Percentiles rank a stretch among this genome's conserved stretches.
Evolutionary conservation across 2,329 filamentous ascomycete species (phyloP).

Genomic region (Fusarium nanum): DNA sequence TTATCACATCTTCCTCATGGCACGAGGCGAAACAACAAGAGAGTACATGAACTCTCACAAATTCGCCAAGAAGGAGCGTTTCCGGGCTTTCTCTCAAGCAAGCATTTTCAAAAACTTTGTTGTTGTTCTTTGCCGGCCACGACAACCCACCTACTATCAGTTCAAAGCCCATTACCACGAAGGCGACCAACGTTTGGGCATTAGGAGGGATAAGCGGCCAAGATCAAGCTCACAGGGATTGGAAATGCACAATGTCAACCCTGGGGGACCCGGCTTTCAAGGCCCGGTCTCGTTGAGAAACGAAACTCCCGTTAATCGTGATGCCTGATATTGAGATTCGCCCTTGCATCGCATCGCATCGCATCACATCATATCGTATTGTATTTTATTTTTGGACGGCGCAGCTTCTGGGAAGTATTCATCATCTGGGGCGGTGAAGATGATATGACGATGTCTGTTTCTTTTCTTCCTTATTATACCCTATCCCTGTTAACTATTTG

Average conservation of each 20-base stretch:
- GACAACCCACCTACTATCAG: slow-evolving; percentile 86
- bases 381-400: slow-evolving; percentile 23
- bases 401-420: slow-evolving; percentile 45
- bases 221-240: slow-evolving; percentile 74
- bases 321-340: slow-evolving; percentile 7
- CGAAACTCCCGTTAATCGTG: slow-evolving; percentile 42
- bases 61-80: slow-evolving; percentile 90
- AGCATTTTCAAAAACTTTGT: slow-evolving; percentile 81
- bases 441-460: slow-evolving; percentile 41
- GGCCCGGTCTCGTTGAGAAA: slow-evolving; percentile 62
- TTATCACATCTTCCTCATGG: slow-evolving; percentile 93
- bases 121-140: slow-evolving; percentile 82
- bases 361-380: slow-evolving; percentile 12
- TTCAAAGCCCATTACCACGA: slow-evolving; percentile 83
- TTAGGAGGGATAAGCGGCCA: slow-evolving; percentile 51
- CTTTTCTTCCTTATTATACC: slow-evolving; percentile 39
- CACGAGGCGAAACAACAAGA: slow-evolving; percentile 90
- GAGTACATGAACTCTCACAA: slow-evolving; percentile 98
- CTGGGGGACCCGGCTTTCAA: slow-evolving; percentile 62
- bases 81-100: slow-evolving; percentile 88
- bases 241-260: slow-evolving; percentile 77
- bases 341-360: not conserved
- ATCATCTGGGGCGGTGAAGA: slow-evolving; percentile 34
- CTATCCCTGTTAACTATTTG: slow-evolving; percentile 32
- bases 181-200: slow-evolving; percentile 87